Conservation (phyloP, 805 yeast genomes). For the Lipomyces anomalus region DNA sequence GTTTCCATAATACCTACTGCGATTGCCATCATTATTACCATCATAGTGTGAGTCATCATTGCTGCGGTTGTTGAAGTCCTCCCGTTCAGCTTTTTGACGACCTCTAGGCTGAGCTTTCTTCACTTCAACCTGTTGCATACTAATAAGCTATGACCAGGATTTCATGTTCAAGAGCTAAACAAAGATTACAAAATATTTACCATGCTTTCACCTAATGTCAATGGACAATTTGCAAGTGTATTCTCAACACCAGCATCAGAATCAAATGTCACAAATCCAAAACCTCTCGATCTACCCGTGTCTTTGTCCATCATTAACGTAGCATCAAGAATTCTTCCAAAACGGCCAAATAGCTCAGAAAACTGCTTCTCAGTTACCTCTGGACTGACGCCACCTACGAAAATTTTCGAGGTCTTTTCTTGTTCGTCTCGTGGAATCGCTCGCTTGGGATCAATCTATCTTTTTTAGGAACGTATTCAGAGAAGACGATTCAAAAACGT, state of each 20-base stretch:
- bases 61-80: conserved; percentile 4
- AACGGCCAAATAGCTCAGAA: conserved; percentile 75
- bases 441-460: conserved; percentile 81
- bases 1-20: background rate
- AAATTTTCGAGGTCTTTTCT: conserved; percentile 92
- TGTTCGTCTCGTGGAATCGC: conserved; percentile 98
- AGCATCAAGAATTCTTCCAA: conserved; percentile 89
- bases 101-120: conserved; percentile 42
- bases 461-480: background rate
- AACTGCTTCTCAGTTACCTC: conserved; percentile 90
- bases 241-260: conserved; percentile 89
- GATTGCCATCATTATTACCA: conserved; percentile 14
- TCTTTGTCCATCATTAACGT: conserved; percentile 96
- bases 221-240: conserved; percentile 73
- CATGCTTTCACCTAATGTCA: conserved; percentile 74
- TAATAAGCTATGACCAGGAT: background rate
- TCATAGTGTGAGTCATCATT: conserved; percentile 4
- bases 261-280: conserved; percentile 94
- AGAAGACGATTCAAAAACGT: conserved; percentile 1
- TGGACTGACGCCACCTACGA: conserved; percentile 94
- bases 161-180: background rate
- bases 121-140: conserved; percentile 33
- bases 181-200: conserved; percentile 19
- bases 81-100: conserved; percentile 20
- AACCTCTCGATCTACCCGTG: conserved; percentile 94